These are phyloP conservation scores for Amniculicola lignicola DNA, from an alignment of 495 filamentous ascomycete genomes.

Conservation along the genomic window DNA sequence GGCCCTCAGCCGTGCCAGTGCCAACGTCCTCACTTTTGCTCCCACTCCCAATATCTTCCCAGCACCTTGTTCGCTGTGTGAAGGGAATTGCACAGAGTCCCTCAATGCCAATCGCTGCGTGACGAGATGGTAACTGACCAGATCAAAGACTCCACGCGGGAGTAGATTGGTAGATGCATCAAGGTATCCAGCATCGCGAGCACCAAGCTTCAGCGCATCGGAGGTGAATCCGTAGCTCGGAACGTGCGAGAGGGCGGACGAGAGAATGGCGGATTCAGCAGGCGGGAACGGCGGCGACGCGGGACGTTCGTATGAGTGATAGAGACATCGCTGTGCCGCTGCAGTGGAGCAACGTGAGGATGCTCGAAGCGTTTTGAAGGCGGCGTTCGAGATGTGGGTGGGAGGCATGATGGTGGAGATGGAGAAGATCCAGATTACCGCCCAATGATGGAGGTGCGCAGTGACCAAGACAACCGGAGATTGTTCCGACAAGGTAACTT, in stretches of 20 bases:
- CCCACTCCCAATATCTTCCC: slow-evolving; percentile 43
- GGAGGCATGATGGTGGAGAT: too few species aligned
- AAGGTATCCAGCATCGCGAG: slow-evolving; percentile 77
- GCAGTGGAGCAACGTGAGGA: slow-evolving; percentile 14
- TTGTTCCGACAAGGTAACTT: too few species aligned
- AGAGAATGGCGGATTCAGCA: slow-evolving; percentile 73
- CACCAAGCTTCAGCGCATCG: slow-evolving; percentile 68
- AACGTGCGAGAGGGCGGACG: slow-evolving; percentile 73
- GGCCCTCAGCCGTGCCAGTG: slow-evolving; percentile 67
- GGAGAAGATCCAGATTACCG: too few species aligned
- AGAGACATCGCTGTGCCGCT: slow-evolving; percentile 42
- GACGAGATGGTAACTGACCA: slow-evolving; percentile 78
- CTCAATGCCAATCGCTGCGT: slow-evolving; percentile 60
- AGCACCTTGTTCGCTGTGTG: slow-evolving; percentile 24
- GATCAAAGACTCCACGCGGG: slow-evolving; percentile 71
- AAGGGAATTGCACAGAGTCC: slow-evolving; percentile 49
- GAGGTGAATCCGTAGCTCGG: slow-evolving; percentile 77
- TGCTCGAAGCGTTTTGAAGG: slow-evolving; percentile 9
- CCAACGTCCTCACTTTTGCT: slow-evolving; percentile 60
- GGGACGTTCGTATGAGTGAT: slow-evolving; percentile 71
- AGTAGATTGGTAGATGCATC: slow-evolving; percentile 82
- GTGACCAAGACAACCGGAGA: too few species aligned
- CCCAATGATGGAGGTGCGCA: too few species aligned
- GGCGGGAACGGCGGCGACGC: slow-evolving; percentile 62
- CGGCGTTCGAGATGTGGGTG: too few species aligned